A percentile compares a stretch with the other conserved stretches of the same genome.
Evolutionary conservation across 1,139 yeast species (phyloP).

Genomic region (Nematodospora anomalae): DNA sequence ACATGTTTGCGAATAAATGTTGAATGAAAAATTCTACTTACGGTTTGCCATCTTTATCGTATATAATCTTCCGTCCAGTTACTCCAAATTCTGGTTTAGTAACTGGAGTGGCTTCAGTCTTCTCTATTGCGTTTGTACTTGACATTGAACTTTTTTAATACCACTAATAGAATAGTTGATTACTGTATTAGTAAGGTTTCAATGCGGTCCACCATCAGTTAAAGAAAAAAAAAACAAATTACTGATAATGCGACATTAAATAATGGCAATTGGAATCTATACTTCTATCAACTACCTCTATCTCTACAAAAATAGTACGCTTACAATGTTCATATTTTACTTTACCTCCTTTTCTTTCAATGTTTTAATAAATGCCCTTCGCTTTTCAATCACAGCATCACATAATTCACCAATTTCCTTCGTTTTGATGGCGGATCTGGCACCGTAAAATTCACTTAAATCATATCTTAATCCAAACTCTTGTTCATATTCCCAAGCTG

Average conservation of each 20-base stretch:
- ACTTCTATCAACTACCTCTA: no score
- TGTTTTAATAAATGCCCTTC: constrained; percentile 32
- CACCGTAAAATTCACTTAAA: constrained; percentile 67
- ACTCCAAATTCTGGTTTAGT: constrained; percentile 48
- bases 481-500: constrained; percentile 88
- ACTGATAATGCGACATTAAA: no score
- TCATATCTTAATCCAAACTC: constrained; percentile 54
- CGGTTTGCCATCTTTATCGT: constrained; percentile 91
- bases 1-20: no score
- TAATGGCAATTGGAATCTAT: no score
- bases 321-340: no score
- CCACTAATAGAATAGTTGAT: no score
- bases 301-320: no score
- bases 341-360: constrained; percentile 9
- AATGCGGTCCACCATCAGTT: no score
- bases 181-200: no score
- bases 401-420: constrained; percentile 71
- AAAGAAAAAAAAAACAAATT: no score
- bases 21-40: constrained; percentile 36
- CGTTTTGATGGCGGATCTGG: constrained; percentile 66
- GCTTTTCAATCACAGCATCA: constrained; percentile 59
- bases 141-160: no score
- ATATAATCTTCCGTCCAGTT: constrained; percentile 68
- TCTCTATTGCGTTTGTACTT: constrained; percentile 4
- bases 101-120: constrained; percentile 2